phyloP scores from a whole-genome alignment of 116 monocot species.

The Posidonia oceanica region DNA sequence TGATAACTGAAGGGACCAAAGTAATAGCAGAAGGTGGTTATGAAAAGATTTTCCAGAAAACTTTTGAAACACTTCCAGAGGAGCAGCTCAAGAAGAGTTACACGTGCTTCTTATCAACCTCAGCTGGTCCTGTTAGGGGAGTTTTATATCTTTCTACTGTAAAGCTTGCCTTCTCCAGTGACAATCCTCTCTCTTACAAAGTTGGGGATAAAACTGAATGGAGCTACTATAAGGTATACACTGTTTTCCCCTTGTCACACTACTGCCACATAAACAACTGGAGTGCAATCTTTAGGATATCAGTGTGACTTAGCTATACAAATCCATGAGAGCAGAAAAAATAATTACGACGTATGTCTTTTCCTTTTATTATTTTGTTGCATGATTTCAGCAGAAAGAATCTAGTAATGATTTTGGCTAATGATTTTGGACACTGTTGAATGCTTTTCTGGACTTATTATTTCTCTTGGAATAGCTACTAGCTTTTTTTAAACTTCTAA shows the following conservation, averaged over 20 bases:
- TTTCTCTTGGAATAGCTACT: no score
- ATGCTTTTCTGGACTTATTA: no score
- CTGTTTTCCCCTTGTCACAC: background rate
- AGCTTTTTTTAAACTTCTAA: no score
- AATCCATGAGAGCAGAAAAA: no score
- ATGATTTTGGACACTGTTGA: no score
- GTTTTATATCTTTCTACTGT: constrained; percentile 66
- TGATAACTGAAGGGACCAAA: constrained; percentile 81
- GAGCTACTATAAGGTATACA: constrained; percentile 83
- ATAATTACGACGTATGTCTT: no score
- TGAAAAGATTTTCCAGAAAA: constrained; percentile 69
- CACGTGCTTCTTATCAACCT: constrained; percentile 80
- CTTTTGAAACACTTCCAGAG: constrained; percentile 65
- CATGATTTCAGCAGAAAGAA: no score
- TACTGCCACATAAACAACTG: no score
- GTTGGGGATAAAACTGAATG: constrained; percentile 81
- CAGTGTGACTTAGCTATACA: no score
- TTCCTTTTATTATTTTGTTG: no score
- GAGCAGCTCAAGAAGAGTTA: constrained; percentile 60
- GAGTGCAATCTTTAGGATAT: no score
- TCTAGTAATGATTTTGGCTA: no score
- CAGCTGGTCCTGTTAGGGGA: constrained; percentile 91
- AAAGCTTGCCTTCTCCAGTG: constrained; percentile 85
- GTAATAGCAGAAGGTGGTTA: constrained; percentile 94
- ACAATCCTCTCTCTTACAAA: constrained; percentile 74